These are phyloP conservation scores for Danielia reshetovae DNA, from an alignment of 805 yeast genomes.

Conservation along the genomic window DNA sequence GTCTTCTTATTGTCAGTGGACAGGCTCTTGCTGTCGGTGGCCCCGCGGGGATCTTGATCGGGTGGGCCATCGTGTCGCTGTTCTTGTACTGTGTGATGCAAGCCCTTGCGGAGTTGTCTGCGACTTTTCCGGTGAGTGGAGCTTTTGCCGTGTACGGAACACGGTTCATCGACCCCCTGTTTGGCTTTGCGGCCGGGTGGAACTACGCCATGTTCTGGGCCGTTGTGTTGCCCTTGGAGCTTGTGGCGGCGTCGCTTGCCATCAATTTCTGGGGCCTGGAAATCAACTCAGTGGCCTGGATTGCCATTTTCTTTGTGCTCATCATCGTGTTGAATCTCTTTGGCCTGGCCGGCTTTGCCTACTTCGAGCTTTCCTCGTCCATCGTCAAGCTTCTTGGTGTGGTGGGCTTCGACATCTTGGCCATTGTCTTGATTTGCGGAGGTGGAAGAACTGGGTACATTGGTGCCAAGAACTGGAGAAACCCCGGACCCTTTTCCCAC, in stretches of 20 bases:
- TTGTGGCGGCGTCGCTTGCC: conserved; percentile 40
- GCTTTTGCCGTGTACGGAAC: conserved; percentile 40
- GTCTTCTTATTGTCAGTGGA: conserved; percentile 39
- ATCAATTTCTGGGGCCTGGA: conserved; percentile 37
- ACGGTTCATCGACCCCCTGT: conserved; percentile 39
- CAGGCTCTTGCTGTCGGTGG: conserved; percentile 34
- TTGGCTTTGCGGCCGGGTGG: conserved; percentile 46
- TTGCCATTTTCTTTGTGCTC: conserved; percentile 35
- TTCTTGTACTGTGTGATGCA: conserved; percentile 43
- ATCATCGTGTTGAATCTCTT: conserved; percentile 31
- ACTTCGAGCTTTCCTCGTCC: conserved; percentile 34
- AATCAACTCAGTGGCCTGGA: conserved; percentile 41
- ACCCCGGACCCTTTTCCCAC: conserved; percentile 34
- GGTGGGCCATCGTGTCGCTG: conserved; percentile 37
- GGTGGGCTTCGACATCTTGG: conserved; percentile 39
- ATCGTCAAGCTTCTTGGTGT: conserved; percentile 34
- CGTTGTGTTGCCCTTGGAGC: conserved; percentile 39
- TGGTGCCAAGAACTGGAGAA: conserved; percentile 36
- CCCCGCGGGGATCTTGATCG: conserved; percentile 33
- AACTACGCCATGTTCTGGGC: conserved; percentile 44
- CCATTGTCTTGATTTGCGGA: conserved; percentile 37
- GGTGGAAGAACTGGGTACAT: conserved; percentile 36
- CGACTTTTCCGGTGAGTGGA: conserved; percentile 37
- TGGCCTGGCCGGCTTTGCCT: conserved; percentile 36
- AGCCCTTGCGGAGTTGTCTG: conserved; percentile 37